Evolutionary conservation across 345 rosid genomes (phyloP), one percentile per base, ranked within the genome.

Genomic region (Noccaea caerulescens): DNA sequence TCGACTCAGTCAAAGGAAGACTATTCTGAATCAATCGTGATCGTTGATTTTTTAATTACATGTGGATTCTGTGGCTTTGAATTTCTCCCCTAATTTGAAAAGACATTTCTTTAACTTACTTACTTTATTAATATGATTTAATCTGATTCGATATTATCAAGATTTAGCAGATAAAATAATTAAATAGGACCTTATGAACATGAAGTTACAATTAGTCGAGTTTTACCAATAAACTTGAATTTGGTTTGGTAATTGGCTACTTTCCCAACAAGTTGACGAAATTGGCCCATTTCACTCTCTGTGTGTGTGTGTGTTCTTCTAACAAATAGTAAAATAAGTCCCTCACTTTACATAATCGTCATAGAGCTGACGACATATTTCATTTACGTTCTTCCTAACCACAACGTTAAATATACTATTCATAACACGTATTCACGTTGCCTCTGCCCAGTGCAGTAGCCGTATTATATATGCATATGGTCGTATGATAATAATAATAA

Each of bases 1-100:
- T 70, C 59, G 77, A 58, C 74, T 32, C 67, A 52, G 86, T 77
- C 89, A 83, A 80, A 58, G 49, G 6, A 63, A 56, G 77, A 81
- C 81, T 32, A 42, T 11, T 72, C 32, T 38, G 63, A 16, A 50
- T 33, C 71, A 61, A 79, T 72, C 62, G 0, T 13, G 52, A 65
- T 83, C 89, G 38, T 81, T 72, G 63, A 74, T 77, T 18, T 52
- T 58, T 39, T 6, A 0, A 71, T 71, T 63, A 41, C 72, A 78
- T 80, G 65, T 76, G 68, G 64, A 61, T 61, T 53, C 3, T 60
- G 33, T 53, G 73, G 43, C 63, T 45, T 73, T 41, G 10, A 36
- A 20, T 73, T 73, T 66, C 61, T 58, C 32, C 41, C 71, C 66
- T 46, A 72, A 14, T 45, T 42, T 12, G 7, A 12, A 12, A 47